A percentile compares a stretch with the other conserved stretches of the same genome.
phyloP scores from a whole-genome alignment of 441 rosid species.

The Bocquillonia castaneifolia region DNA sequence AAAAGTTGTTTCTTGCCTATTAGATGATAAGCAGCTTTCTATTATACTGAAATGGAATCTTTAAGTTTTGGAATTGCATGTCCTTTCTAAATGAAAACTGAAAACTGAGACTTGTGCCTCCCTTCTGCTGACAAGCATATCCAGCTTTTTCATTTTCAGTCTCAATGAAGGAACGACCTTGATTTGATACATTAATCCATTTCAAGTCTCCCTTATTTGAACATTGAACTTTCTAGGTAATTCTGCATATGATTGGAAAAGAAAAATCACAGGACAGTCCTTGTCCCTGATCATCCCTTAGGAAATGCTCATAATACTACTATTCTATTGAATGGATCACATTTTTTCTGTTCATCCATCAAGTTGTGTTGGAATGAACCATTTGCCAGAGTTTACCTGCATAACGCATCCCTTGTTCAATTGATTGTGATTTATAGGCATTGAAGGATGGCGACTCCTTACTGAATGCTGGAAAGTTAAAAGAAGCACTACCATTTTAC shows the following conservation, averaged over 20 bases:
- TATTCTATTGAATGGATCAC: too few species aligned
- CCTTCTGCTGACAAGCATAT: too few species aligned
- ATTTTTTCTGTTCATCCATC: background rate
- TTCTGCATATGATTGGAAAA: background rate
- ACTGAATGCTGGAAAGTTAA: slow-evolving; percentile 76
- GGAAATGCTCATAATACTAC: too few species aligned
- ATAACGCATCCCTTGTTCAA: slow-evolving; percentile 16
- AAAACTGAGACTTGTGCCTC: too few species aligned
- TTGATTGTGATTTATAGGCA: slow-evolving; percentile 39
- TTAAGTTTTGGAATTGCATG: too few species aligned
- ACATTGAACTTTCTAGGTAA: background rate
- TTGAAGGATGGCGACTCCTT: slow-evolving; percentile 63
- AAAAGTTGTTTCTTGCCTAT: background rate
- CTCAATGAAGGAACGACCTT: too few species aligned
- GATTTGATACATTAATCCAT: too few species aligned
- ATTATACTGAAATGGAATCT: background rate
- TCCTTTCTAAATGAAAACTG: too few species aligned
- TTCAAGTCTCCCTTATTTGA: too few species aligned
- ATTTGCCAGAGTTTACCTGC: background rate
- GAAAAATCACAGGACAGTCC: background rate
- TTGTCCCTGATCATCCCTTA: background rate
- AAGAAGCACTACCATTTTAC: slow-evolving; percentile 64
- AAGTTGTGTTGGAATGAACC: background rate
- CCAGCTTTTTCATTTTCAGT: too few species aligned
- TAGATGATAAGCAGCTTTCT: background rate